These are phyloP conservation scores for Pythium vanterpoolii DNA, from an alignment of 352 stramenopile genomes.

Conservation along the genomic window DNA sequence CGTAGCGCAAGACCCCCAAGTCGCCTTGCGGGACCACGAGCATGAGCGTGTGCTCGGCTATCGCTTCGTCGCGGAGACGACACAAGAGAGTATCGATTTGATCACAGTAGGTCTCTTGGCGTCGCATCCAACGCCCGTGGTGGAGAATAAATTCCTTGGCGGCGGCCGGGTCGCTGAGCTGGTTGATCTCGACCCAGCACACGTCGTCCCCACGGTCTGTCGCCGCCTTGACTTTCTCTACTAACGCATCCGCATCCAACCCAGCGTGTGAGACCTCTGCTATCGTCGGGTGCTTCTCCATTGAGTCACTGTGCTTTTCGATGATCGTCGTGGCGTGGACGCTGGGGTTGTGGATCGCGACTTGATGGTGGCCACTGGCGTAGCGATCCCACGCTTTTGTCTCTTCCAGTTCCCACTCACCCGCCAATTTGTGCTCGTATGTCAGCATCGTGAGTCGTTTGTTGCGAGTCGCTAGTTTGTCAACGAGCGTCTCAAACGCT, in stretches of 20 bases:
- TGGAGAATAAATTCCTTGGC: slow-evolving; percentile 59
- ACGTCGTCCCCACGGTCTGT: slow-evolving; percentile 38
- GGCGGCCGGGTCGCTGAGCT: slow-evolving; percentile 28
- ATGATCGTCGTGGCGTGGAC: slow-evolving; percentile 37
- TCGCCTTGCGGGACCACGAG: slow-evolving; percentile 73
- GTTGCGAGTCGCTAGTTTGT: slow-evolving; percentile 43
- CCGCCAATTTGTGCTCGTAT: slow-evolving; percentile 22
- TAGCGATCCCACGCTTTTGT: slow-evolving; percentile 75
- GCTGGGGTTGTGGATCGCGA: slow-evolving; percentile 43
- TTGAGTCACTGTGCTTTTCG: neutral
- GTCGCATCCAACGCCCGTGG: slow-evolving; percentile 65
- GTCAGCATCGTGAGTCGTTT: slow-evolving; percentile 53
- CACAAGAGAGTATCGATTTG: slow-evolving; percentile 48
- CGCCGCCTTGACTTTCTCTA: slow-evolving; percentile 27
- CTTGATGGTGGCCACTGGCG: slow-evolving; percentile 58
- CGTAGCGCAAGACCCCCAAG: slow-evolving; percentile 61
- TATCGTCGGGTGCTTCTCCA: slow-evolving; percentile 8
- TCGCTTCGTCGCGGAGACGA: slow-evolving; percentile 33
- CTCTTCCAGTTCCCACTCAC: slow-evolving; percentile 20
- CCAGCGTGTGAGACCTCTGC: slow-evolving; percentile 12
- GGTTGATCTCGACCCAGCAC: slow-evolving; percentile 76
- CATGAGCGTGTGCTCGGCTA: slow-evolving; percentile 53
- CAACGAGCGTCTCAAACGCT: slow-evolving; percentile 65
- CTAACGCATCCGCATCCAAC: slow-evolving; percentile 29
- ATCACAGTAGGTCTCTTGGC: slow-evolving; percentile 47